A percentile compares a stretch with the other conserved stretches of the same genome.
Conservation (phyloP, 2,329 filamentous ascomycete species). For the Epichloe typhina region DNA sequence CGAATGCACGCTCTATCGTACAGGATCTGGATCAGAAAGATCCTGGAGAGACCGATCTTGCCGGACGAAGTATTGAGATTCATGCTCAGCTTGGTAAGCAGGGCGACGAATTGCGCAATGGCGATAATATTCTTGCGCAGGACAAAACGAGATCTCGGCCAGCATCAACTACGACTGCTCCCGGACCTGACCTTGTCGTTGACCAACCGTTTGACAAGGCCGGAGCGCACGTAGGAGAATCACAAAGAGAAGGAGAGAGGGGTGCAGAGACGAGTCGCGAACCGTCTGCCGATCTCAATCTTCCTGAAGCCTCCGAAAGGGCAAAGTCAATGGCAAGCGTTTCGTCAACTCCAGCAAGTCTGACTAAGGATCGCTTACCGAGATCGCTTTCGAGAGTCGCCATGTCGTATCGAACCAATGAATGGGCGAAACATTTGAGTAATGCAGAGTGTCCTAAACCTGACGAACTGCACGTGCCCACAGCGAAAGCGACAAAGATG, state of each 20-base stretch:
- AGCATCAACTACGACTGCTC: neutral
- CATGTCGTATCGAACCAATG: conserved; percentile 77
- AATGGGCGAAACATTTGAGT: conserved; percentile 87
- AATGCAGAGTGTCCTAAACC: conserved; percentile 59
- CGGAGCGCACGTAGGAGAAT: neutral
- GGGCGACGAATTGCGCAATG: neutral
- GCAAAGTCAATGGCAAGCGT: conserved; percentile 28
- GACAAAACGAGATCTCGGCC: neutral
- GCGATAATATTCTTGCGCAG: neutral
- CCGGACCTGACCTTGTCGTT: neutral
- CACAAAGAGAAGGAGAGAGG: neutral
- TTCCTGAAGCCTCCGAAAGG: conserved; percentile 16
- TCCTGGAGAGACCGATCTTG: neutral
- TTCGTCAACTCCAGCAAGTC: conserved; percentile 30
- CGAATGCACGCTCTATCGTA: conserved; percentile 17
- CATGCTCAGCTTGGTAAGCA: conserved; percentile 22
- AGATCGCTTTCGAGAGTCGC: conserved; percentile 63
- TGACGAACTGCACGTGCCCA: conserved; percentile 42
- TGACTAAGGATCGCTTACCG: conserved; percentile 52
- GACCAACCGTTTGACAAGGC: neutral
- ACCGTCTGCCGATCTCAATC: conserved; percentile 4
- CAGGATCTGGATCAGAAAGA: conserved; percentile 9
- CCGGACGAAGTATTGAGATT: conserved; percentile 24
- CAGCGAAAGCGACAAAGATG: conserved; percentile 6
- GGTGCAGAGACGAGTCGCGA: conserved; percentile 2